A percentile compares a stretch with the other conserved stretches of the same genome.
phyloP scores from a whole-genome alignment of 2,329 filamentous ascomycete genomes.

The Mycocentrospora acerina region DNA sequence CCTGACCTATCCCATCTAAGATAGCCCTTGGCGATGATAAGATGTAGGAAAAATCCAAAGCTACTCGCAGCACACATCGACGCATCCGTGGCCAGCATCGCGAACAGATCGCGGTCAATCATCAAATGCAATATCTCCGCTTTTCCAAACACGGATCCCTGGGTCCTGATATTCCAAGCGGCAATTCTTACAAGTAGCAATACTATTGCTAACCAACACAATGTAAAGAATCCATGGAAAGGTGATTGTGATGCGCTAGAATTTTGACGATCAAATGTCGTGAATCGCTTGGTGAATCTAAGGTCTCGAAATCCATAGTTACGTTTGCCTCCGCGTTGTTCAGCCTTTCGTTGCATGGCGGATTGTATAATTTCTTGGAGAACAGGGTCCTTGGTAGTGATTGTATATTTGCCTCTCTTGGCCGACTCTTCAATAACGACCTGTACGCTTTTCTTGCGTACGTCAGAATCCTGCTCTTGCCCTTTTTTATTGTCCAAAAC shows the following conservation, averaged over 20 bases:
- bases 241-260: constrained; percentile 63
- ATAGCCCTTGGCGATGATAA: constrained; percentile 58
- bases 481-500: constrained; percentile 7
- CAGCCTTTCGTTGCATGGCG: constrained; percentile 47
- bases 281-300: constrained; percentile 72
- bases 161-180: constrained; percentile 66
- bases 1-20: constrained; percentile 68
- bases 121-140: constrained; percentile 73
- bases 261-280: constrained; percentile 74
- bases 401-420: constrained; percentile 49
- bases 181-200: constrained; percentile 68
- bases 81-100: constrained; percentile 63
- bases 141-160: constrained; percentile 68
- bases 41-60: constrained; percentile 67
- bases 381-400: constrained; percentile 53
- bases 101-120: constrained; percentile 57
- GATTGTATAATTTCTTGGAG: constrained; percentile 50
- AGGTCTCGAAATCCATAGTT: constrained; percentile 55
- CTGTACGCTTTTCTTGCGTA: constrained; percentile 46
- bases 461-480: constrained; percentile 4
- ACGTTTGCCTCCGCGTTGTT: constrained; percentile 33
- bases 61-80: constrained; percentile 67
- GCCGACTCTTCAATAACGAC: constrained; percentile 50
- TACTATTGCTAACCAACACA: constrained; percentile 73
- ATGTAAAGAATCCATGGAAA: constrained; percentile 77